Percentiles rank a stretch among this genome's conserved stretches.
Evolutionary conservation across 192 early-diverging fungal species (phyloP).

Genomic region (Tieghemiomyces parasiticus): DNA sequence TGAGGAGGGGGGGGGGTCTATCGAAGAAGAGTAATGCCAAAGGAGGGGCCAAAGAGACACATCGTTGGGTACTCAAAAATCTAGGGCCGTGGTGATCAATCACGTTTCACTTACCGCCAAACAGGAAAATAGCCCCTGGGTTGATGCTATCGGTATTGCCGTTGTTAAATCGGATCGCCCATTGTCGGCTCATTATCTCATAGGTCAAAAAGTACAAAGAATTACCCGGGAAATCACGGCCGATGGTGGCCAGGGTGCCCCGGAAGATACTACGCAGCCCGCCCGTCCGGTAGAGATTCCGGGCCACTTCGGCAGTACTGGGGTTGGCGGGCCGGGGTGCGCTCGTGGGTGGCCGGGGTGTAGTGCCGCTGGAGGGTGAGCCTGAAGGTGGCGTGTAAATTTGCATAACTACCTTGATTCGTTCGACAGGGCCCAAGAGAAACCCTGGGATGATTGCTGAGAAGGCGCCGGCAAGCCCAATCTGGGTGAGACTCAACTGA

Average conservation of each 20-base stretch:
- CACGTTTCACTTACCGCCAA: conserved; percentile 11
- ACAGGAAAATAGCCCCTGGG: conserved; percentile 10
- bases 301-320: conserved; percentile 1
- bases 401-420: conserved; percentile 13
- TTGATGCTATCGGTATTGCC: not conserved
- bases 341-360: too few species aligned
- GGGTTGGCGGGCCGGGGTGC: not conserved
- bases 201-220: conserved; percentile 4
- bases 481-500: not conserved
- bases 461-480: conserved; percentile 9
- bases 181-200: not conserved
- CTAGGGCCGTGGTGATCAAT: too few species aligned
- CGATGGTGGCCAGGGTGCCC: not conserved
- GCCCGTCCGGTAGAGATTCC: not conserved
- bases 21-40: too few species aligned
- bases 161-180: not conserved
- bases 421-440: conserved; percentile 12
- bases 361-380: too few species aligned
- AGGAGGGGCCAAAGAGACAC: too few species aligned
- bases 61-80: too few species aligned
- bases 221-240: conserved; percentile 6
- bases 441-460: conserved; percentile 4
- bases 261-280: conserved; percentile 2
- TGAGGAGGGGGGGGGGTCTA: too few species aligned
- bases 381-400: too few species aligned